phyloP scores from a whole-genome alignment of 306 rosid species.

The Potentilla sterilis region DNA sequence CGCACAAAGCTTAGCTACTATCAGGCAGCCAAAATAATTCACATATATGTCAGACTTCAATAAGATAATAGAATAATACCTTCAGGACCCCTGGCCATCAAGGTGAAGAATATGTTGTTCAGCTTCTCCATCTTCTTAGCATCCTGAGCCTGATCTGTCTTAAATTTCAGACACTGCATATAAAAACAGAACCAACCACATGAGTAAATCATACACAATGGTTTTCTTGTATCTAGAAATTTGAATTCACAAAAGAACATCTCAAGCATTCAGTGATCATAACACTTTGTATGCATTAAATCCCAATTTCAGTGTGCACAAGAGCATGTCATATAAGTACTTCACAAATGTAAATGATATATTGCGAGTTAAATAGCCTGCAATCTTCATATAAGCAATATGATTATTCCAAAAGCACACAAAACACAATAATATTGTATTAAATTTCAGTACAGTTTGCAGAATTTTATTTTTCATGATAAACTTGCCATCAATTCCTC shows the following conservation, averaged over 20 bases:
- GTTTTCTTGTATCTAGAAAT: background rate
- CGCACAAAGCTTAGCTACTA: too few relatives aligned
- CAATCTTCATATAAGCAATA: background rate
- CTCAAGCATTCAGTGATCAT: too few relatives aligned
- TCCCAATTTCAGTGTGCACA: too few relatives aligned
- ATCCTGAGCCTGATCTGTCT: constrained; percentile 95
- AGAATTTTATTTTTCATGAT: background rate
- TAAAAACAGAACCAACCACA: constrained; percentile 30
- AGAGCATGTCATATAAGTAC: too few relatives aligned
- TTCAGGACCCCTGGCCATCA: constrained; percentile 96
- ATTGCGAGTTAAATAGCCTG: background rate
- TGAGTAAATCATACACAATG: constrained; percentile 9
- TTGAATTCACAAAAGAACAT: background rate
- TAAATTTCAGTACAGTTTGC: constrained; percentile 10
- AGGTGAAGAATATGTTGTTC: constrained; percentile 79
- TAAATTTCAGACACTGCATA: constrained; percentile 77
- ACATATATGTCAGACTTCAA: background rate
- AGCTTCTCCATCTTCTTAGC: constrained; percentile 85
- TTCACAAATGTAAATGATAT: too few relatives aligned
- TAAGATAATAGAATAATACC: constrained; percentile 35
- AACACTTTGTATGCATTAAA: too few relatives aligned
- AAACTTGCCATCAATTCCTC: background rate
- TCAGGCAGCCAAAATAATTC: background rate
- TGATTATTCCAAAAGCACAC: constrained; percentile 15
- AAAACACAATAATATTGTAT: constrained; percentile 2